Base-by-base conservation (phyloP, 805 yeast genomes). In the Yarrowia deformans region DNA sequence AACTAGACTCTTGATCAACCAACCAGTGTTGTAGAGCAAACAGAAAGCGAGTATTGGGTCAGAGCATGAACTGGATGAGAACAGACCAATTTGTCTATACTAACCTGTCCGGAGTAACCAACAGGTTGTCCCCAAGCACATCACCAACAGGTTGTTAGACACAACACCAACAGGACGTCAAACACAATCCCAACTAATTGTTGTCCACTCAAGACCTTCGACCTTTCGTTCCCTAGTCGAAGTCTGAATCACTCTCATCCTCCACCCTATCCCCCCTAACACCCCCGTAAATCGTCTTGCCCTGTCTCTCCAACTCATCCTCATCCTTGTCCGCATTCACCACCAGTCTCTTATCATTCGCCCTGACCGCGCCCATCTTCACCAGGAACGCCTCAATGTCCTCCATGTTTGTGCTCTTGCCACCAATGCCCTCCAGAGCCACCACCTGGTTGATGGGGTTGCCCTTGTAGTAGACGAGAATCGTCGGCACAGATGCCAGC, bases 401-500 rank as follows among this genome's bases (percentile, higher is more conserved):
- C 54, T 79, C 79, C 35, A 87, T 54, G 16, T 80, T 84, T 1
- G 97, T 87, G 58, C 89, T 87, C 76, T 89, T 90, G 2, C 99
- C 99, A 10, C 97, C 97, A 56, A 95, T 76, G 73, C 89, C 87
- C 5, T 90, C 84, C 75, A 94, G 81, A 0, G 98, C 94, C 12
- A 95, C 85, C 74, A 82, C 85, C 76, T 95, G 98, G 76, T 88
- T 90, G 32, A 88, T 80, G 9, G 96, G 93, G 72, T 91, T 87
- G 37, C 89, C 89, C 69, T 91, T 86, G 75, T 86, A 85, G 78
- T 95, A 95, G 0, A 95, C 85, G 64, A 95, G 83, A 8, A 95
- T 80, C 0, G 99, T 95, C 1, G 99, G 99, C 74, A 97, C 90
- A 81, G 91, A 93, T 40, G 84, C 77, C 34, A 91, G 94, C 1